phyloP scores from a whole-genome alignment of 768 basidiomycete species.

The Leucocoprinus leucothites region DNA sequence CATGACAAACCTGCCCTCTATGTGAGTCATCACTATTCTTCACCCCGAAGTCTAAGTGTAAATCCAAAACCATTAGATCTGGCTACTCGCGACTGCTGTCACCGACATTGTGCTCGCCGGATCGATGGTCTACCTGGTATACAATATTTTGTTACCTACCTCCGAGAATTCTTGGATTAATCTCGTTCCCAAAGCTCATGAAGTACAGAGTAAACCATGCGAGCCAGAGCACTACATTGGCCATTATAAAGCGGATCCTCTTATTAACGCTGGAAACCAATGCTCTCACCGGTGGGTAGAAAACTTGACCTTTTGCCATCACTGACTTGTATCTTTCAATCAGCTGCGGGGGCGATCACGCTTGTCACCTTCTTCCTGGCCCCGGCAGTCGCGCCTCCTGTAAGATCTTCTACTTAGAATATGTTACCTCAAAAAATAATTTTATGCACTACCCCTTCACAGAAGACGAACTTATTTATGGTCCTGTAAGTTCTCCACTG shows the following conservation, averaged over 20 bases:
- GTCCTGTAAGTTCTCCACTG: not conserved
- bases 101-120: not conserved
- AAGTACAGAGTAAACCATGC: not conserved
- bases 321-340: not conserved
- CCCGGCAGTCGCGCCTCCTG: not conserved
- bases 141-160: not conserved
- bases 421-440: too few species aligned
- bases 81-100: too few species aligned
- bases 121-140: constrained; percentile 3
- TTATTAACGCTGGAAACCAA: constrained; percentile 4
- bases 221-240: not conserved
- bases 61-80: too few species aligned
- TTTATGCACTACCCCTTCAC: too few species aligned
- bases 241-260: not conserved
- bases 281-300: not conserved
- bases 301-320: not conserved
- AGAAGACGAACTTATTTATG: too few species aligned
- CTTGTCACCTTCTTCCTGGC: not conserved
- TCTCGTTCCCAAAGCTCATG: not conserved
- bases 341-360: constrained; percentile 5
- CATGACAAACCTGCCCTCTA: too few species aligned
- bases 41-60: too few species aligned
- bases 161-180: too few species aligned
- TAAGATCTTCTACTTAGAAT: not conserved
- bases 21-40: too few species aligned